Percentiles rank a stretch among this genome's conserved stretches.
Evolutionary conservation across 2,329 filamentous ascomycete species (phyloP).

Genomic region (Stemphylium vesicarium): DNA sequence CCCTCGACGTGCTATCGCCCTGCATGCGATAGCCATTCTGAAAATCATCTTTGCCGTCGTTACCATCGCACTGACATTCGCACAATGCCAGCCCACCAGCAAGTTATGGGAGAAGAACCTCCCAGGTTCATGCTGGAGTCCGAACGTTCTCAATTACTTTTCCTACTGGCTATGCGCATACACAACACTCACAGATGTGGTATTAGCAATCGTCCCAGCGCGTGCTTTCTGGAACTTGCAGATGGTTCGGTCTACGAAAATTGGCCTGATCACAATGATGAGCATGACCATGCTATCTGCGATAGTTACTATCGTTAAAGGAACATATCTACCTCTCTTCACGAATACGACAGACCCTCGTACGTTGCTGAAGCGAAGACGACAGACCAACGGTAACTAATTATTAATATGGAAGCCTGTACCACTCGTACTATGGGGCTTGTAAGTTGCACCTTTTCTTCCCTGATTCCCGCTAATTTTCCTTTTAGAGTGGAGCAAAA

Average conservation of each 20-base stretch:
- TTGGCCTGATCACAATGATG: conserved; percentile 11
- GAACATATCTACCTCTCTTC: conserved; percentile 10
- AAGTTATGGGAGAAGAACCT: conserved; percentile 15
- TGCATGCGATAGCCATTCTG: not conserved
- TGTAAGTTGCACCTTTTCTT: not conserved
- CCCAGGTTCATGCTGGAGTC: conserved; percentile 11
- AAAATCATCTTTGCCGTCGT: conserved; percentile 1
- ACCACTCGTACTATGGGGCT: not conserved
- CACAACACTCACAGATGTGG: conserved; percentile 11
- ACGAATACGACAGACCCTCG: conserved; percentile 5
- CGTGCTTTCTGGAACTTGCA: conserved; percentile 11
- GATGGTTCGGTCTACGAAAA: conserved; percentile 14
- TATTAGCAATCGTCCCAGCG: conserved; percentile 11
- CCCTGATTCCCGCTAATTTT: not conserved
- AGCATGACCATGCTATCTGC: conserved; percentile 16
- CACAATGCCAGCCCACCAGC: conserved; percentile 9
- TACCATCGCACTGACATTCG: conserved; percentile 11
- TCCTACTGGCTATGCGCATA: conserved; percentile 17
- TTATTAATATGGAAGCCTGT: not conserved
- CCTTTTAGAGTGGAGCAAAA: conserved; percentile 13
- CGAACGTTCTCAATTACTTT: conserved; percentile 13
- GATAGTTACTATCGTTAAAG: conserved; percentile 13
- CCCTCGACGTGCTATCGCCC: not conserved
- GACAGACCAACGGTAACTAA: not conserved
- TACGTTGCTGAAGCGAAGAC: not conserved